These are phyloP conservation scores for Mycena latifolia DNA, from an alignment of 768 basidiomycete genomes.

Conservation along the genomic window DNA sequence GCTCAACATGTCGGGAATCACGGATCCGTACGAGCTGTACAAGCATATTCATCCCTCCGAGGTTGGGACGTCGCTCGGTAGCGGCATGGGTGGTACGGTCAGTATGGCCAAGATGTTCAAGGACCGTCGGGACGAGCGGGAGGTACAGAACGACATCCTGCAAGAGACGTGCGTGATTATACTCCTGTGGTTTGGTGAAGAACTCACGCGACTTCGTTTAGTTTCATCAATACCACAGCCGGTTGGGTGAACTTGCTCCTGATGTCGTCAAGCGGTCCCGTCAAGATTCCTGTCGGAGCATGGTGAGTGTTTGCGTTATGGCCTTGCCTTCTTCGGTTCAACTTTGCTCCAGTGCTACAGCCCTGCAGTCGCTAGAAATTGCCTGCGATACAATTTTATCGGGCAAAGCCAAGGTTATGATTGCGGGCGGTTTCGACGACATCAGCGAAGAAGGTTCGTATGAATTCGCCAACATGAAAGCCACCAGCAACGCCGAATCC, in stretches of 20 bases:
- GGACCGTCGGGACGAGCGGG: conserved; percentile 97
- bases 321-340: conserved; percentile 5
- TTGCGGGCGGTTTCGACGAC: conserved; percentile 98
- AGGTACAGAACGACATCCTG: conserved; percentile 97
- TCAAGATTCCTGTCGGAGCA: conserved; percentile 99
- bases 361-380: conserved; percentile 97
- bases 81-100: conserved; percentile 97
- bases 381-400: conserved; percentile 95
- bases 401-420: conserved; percentile 99
- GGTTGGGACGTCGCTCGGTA: conserved; percentile 93
- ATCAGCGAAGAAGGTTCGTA: conserved; percentile 98
- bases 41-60: conserved; percentile 97
- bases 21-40: conserved; percentile 98
- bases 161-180: conserved; percentile 87
- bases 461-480: conserved; percentile 99
- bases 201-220: conserved; percentile 45
- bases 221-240: conserved; percentile 99
- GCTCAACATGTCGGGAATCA: conserved; percentile 96
- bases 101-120: conserved; percentile 98
- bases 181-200: not conserved
- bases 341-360: conserved; percentile 78
- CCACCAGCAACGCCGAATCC: conserved; percentile 95
- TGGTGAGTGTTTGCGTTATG: conserved; percentile 70
- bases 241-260: conserved; percentile 98
- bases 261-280: conserved; percentile 95